Conservation (phyloP, 2,329 filamentous ascomycete genomes). For the Trichoderma afroharzianum region DNA sequence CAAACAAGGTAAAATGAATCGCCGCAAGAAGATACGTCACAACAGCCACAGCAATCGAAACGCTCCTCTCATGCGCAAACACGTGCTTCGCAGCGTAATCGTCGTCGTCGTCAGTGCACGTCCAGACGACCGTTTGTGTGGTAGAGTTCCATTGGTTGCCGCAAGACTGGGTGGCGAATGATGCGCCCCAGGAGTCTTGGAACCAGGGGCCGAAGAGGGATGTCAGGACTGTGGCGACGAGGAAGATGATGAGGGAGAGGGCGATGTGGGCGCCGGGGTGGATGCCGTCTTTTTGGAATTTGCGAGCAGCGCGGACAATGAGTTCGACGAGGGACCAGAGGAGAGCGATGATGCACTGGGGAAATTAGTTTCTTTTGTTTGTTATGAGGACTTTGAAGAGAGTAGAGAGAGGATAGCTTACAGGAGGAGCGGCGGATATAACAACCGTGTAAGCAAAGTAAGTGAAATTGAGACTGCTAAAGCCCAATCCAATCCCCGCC, state of each 20-base stretch:
- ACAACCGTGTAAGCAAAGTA: not conserved
- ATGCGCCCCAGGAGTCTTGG: slow-evolving; percentile 13
- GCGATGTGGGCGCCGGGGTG: slow-evolving; percentile 44
- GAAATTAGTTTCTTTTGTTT: not conserved
- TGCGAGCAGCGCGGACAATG: slow-evolving; percentile 33
- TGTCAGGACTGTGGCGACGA: slow-evolving; percentile 29
- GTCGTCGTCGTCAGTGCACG: not conserved
- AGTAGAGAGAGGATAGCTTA: not conserved
- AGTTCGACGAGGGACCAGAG: slow-evolving; percentile 40
- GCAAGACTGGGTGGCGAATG: not conserved
- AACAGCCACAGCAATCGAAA: slow-evolving; percentile 22
- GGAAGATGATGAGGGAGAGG: slow-evolving; percentile 40
- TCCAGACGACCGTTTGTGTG: not conserved
- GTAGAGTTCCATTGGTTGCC: not conserved
- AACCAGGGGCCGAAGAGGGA: slow-evolving; percentile 24
- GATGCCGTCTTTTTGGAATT: slow-evolving; percentile 32
- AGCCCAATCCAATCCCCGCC: not conserved
- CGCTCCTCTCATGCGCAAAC: slow-evolving; percentile 16
- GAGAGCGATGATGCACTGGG: slow-evolving; percentile 37
- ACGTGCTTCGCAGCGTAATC: not conserved
- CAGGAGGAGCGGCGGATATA: not conserved
- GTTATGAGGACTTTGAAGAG: not conserved
- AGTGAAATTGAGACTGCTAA: not conserved
- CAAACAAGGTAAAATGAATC: slow-evolving; percentile 38
- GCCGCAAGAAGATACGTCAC: slow-evolving; percentile 8